phyloP scores from a whole-genome alignment of 2,329 filamentous ascomycete genomes.

The Monilinia aucupariae region DNA sequence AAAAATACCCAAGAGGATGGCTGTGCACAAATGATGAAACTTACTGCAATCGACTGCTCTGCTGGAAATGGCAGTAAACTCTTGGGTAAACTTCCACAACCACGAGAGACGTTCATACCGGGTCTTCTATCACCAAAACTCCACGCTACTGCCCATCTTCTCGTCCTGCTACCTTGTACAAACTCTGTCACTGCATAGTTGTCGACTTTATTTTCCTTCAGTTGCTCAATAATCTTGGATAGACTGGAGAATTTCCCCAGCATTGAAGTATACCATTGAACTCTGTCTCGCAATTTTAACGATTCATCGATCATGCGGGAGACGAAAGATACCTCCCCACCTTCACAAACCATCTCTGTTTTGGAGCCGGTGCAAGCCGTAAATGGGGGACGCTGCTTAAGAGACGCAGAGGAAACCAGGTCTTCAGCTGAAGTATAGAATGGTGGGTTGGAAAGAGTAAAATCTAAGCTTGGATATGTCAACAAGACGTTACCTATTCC shows the following conservation, averaged over 20 bases:
- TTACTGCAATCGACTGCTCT: constrained; percentile 38
- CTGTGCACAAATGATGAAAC: constrained; percentile 2
- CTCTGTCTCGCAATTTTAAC: constrained; percentile 49
- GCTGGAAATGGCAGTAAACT: constrained; percentile 49
- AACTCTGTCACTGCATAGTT: constrained; percentile 84
- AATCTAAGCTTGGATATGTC: constrained; percentile 53
- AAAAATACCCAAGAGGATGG: background rate
- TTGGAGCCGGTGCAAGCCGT: constrained; percentile 71
- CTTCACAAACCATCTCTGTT: constrained; percentile 78
- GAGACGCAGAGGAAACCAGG: constrained; percentile 56
- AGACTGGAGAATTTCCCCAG: constrained; percentile 73
- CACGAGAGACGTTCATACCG: constrained; percentile 39
- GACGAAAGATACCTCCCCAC: constrained; percentile 75
- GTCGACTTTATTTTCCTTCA: constrained; percentile 52
- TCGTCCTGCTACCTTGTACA: constrained; percentile 70
- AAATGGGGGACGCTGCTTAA: constrained; percentile 63
- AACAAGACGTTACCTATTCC: constrained; percentile 13
- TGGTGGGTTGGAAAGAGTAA: constrained; percentile 90
- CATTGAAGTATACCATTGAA: constrained; percentile 90
- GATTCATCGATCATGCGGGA: constrained; percentile 66
- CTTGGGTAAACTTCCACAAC: constrained; percentile 40
- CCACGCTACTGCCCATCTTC: constrained; percentile 85
- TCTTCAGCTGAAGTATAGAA: constrained; percentile 78
- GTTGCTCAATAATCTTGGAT: constrained; percentile 53
- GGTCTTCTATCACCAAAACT: constrained; percentile 69